phyloP scores from a whole-genome alignment of 108 stramenopile species.

The Phaeodactylum tricornutum region DNA sequence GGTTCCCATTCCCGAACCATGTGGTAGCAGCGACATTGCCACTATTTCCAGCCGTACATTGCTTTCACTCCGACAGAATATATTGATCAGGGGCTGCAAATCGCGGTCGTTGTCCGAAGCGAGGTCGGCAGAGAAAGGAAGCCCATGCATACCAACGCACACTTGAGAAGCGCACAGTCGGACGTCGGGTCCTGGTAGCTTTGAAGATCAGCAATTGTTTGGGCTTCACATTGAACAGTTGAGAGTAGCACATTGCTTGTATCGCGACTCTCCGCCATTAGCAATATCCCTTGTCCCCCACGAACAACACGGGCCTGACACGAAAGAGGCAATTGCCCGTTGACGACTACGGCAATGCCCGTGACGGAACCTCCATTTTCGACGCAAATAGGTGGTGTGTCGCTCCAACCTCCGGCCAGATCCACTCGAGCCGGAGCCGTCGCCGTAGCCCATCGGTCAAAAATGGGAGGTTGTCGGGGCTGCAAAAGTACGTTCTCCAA shows the following conservation, averaged over 20 bases:
- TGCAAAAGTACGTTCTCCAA: neutral
- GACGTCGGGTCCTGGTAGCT: constrained; percentile 44
- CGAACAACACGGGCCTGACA: constrained; percentile 40
- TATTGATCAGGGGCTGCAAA: constrained; percentile 37
- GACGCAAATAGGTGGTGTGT: constrained; percentile 80
- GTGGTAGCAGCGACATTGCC: constrained; percentile 56
- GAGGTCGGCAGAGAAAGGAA: constrained; percentile 18
- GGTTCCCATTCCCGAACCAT: constrained; percentile 80
- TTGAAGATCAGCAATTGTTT: constrained; percentile 25
- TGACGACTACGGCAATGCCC: constrained; percentile 54
- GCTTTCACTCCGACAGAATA: constrained; percentile 32
- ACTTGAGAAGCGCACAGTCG: constrained; percentile 60
- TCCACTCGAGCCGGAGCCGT: constrained; percentile 72
- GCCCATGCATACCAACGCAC: constrained; percentile 44
- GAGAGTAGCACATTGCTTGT: constrained; percentile 1
- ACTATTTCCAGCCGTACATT: constrained; percentile 55
- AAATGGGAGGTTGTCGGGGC: neutral
- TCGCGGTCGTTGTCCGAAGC: constrained; percentile 10
- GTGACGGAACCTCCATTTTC: constrained; percentile 69
- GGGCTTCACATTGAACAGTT: constrained; percentile 6
- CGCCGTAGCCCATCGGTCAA: constrained; percentile 33
- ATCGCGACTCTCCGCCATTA: constrained; percentile 46
- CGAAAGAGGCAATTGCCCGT: constrained; percentile 48
- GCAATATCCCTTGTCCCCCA: constrained; percentile 26
- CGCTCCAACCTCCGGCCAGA: constrained; percentile 80